Percentiles rank a stretch among this genome's conserved stretches.
phyloP scores from a whole-genome alignment of 805 yeast species.

The Metschnikowia dekortorum region DNA sequence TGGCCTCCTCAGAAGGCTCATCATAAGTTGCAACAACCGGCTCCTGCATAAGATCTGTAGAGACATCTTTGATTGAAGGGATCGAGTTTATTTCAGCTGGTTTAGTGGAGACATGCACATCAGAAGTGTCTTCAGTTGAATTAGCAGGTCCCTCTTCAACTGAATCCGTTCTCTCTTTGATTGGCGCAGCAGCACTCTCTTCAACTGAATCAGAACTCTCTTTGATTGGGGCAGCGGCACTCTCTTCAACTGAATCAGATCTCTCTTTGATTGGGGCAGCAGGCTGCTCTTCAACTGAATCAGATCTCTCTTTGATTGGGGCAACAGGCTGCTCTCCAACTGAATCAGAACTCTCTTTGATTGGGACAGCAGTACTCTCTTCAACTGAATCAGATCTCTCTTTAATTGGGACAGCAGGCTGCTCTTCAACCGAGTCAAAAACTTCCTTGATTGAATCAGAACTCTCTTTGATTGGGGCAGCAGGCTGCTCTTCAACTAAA shows the following conservation, averaged over 20 bases:
- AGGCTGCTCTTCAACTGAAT: background rate
- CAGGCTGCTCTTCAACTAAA: background rate
- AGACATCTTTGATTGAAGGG: too few relatives aligned
- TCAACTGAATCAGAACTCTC: background rate
- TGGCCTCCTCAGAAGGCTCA: too few relatives aligned
- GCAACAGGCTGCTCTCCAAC: background rate
- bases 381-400: background rate
- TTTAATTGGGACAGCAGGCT: background rate
- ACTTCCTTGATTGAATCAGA: background rate
- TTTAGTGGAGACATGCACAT: background rate
- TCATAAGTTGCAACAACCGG: too few relatives aligned
- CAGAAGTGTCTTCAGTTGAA: background rate
- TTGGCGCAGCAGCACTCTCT: background rate
- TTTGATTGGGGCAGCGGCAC: background rate
- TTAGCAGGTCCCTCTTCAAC: background rate
- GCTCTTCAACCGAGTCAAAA: background rate
- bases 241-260: background rate
- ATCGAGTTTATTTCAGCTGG: background rate
- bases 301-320: background rate
- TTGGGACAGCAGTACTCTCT: background rate
- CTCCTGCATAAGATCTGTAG: too few relatives aligned
- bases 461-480: background rate
- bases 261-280: too few relatives aligned
- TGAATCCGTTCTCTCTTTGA: background rate
- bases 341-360: background rate